phyloP scores from a whole-genome alignment of 768 basidiomycete species.

The Lactarius sp. region DNA sequence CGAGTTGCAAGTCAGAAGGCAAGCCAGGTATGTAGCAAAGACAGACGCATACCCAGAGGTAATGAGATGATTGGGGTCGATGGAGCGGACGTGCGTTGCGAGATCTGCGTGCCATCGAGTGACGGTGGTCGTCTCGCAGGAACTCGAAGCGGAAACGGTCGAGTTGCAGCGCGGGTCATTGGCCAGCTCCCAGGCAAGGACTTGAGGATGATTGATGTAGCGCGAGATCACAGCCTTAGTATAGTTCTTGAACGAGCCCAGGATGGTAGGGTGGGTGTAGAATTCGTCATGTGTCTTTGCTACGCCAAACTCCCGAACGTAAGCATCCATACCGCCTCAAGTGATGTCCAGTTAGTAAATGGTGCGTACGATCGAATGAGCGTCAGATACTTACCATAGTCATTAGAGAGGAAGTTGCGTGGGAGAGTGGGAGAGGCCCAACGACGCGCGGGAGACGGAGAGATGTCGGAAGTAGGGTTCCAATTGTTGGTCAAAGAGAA shows the following conservation, averaged over 20 bases:
- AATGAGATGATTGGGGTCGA: constrained; percentile 38
- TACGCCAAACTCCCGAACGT: constrained; percentile 32
- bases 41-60: constrained; percentile 30
- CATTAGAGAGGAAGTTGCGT: constrained; percentile 31
- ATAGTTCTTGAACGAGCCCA: constrained; percentile 17
- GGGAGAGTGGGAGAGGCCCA: constrained; percentile 24
- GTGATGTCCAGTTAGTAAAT: background rate
- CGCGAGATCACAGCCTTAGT: constrained; percentile 18
- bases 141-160: constrained; percentile 12
- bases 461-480: constrained; percentile 7
- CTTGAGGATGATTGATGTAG: constrained; percentile 7
- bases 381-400: constrained; percentile 28
- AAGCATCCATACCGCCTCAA: constrained; percentile 39
- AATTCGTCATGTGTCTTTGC: constrained; percentile 36
- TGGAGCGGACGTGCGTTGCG: constrained; percentile 22
- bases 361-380: background rate
- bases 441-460: constrained; percentile 5
- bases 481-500: constrained; percentile 26
- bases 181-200: constrained; percentile 26
- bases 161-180: constrained; percentile 26
- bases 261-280: constrained; percentile 35
- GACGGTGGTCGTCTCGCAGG: constrained; percentile 31
- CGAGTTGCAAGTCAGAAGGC: background rate
- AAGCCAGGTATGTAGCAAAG: background rate
- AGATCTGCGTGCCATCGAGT: constrained; percentile 33